Conservation (phyloP, 768 basidiomycete genomes). For the Paxillus ammoniavirescens region DNA sequence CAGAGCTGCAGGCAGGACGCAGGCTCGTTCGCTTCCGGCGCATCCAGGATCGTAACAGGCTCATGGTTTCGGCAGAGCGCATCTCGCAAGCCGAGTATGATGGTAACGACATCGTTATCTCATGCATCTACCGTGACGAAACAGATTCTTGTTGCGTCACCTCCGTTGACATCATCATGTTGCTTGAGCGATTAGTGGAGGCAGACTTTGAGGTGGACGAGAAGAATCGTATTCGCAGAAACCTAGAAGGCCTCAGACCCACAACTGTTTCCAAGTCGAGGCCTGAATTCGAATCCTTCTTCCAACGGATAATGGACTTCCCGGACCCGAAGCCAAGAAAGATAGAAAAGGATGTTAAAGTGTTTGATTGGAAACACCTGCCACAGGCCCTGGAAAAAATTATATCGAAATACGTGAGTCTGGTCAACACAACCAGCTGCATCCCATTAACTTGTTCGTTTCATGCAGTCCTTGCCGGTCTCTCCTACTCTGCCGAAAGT, state of each 20-base stretch:
- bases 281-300: slow-evolving; percentile 78
- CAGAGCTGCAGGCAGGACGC: slow-evolving; percentile 68
- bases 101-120: slow-evolving; percentile 79
- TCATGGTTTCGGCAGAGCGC: slow-evolving; percentile 77
- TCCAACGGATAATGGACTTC: slow-evolving; percentile 95
- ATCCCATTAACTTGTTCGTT: slow-evolving; percentile 1
- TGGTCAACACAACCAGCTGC: neutral
- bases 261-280: slow-evolving; percentile 89
- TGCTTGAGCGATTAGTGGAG: slow-evolving; percentile 78
- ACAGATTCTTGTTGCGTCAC: slow-evolving; percentile 81
- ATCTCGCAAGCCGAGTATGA: slow-evolving; percentile 73
- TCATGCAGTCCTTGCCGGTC: slow-evolving; percentile 45
- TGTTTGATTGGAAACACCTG: slow-evolving; percentile 75
- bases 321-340: slow-evolving; percentile 92
- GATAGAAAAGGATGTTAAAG: slow-evolving; percentile 96
- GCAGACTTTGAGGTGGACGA: slow-evolving; percentile 87
- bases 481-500: slow-evolving; percentile 28
- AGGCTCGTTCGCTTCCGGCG: slow-evolving; percentile 87
- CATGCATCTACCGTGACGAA: slow-evolving; percentile 89
- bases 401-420: slow-evolving; percentile 78
- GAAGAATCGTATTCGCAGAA: slow-evolving; percentile 93
- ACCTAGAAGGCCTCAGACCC: slow-evolving; percentile 90
- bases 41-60: slow-evolving; percentile 68
- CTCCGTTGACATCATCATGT: slow-evolving; percentile 92
- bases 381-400: slow-evolving; percentile 76